Base-by-base conservation (phyloP, 106 monocot species). In the Iris macrosiphon region DNA sequence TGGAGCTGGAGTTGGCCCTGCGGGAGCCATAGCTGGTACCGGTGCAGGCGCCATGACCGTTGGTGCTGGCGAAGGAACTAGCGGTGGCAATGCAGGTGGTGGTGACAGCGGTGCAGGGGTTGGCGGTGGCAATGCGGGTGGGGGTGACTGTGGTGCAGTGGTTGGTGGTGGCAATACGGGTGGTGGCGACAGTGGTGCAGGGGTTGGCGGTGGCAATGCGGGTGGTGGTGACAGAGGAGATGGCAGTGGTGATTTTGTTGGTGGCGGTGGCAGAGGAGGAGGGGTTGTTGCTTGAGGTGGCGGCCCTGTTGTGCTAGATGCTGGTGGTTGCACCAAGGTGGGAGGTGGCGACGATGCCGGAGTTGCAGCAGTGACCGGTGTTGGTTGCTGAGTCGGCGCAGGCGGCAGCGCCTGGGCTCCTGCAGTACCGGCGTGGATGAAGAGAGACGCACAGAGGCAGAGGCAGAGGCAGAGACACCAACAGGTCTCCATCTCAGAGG, bases 1-100 rank as follows among this genome's bases (percentile, higher is more conserved):
- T 6, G 82, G 82, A 3, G 81, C 81, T 6, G 74, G 70, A 3
- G 70, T 60, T 1, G 63, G 57, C 15, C 42, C 41, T 54, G 40
- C 15, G 6, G 55, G 50, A 1, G 46, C 38, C 21, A 19, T 12
- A 18, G 24, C 33, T 1, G 65, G 32, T 1, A 41, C 31, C 40
- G 68, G 68, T 7, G 47, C 51, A 0, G 68, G 56, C 0, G 66
- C 43, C 21, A 41, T 26, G 18, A 41, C 40, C 0, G 72, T 29
- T 13, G 64, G 52, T 12, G 58, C 52, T 6, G 67, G 47, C 6
- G 70, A 33, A 0, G 45, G 45, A 11, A 30, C 40, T 34, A 57
- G 33, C 4, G 72, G 49, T 7, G 73, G 76, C 8, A 51, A 7
- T 22, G 52, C 29, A 9, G 55, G 48, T 38, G 11, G 21, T 4